These are phyloP conservation scores for Hypoxylon sp. DNA, from an alignment of 2,329 filamentous ascomycete species.

Conservation along the genomic window DNA sequence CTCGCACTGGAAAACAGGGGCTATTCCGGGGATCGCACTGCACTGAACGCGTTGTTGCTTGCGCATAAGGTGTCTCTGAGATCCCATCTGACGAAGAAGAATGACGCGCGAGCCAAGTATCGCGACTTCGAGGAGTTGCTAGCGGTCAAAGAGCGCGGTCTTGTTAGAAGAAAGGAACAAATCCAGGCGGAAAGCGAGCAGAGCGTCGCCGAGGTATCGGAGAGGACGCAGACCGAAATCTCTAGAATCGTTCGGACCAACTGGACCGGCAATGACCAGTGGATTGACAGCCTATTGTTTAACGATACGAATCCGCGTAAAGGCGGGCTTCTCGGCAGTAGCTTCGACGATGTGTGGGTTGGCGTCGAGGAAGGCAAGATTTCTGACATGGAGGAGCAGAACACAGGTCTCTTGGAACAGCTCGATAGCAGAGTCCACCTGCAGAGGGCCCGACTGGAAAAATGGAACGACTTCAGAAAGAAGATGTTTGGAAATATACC, in stretches of 20 bases:
- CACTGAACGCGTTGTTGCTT: conserved; percentile 72
- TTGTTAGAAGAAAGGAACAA: conserved; percentile 62
- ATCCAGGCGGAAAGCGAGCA: conserved; percentile 43
- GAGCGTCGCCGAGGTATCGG: conserved; percentile 48
- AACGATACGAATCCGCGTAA: conserved; percentile 66
- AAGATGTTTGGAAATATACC: conserved; percentile 53
- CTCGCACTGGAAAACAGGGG: conserved; percentile 67
- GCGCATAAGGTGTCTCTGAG: conserved; percentile 74
- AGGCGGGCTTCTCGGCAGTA: conserved; percentile 69
- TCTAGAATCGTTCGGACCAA: conserved; percentile 71
- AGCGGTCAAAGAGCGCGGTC: conserved; percentile 65
- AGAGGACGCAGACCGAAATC: conserved; percentile 57
- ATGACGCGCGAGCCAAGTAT: conserved; percentile 65
- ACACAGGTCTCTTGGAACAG: conserved; percentile 69
- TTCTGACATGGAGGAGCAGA: conserved; percentile 61
- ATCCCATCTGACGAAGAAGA: conserved; percentile 66
- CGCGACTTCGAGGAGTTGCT: conserved; percentile 70
- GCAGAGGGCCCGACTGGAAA: conserved; percentile 73
- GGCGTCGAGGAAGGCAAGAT: conserved; percentile 67
- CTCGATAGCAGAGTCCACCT: conserved; percentile 72
- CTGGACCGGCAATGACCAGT: conserved; percentile 80
- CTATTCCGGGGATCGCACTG: conserved; percentile 61
- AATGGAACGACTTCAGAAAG: conserved; percentile 75
- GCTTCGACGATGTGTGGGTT: conserved; percentile 76
- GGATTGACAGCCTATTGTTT: conserved; percentile 74